phyloP scores from a whole-genome alignment of 2,329 filamentous ascomycete genomes.

The Sporothrix phasma region DNA sequence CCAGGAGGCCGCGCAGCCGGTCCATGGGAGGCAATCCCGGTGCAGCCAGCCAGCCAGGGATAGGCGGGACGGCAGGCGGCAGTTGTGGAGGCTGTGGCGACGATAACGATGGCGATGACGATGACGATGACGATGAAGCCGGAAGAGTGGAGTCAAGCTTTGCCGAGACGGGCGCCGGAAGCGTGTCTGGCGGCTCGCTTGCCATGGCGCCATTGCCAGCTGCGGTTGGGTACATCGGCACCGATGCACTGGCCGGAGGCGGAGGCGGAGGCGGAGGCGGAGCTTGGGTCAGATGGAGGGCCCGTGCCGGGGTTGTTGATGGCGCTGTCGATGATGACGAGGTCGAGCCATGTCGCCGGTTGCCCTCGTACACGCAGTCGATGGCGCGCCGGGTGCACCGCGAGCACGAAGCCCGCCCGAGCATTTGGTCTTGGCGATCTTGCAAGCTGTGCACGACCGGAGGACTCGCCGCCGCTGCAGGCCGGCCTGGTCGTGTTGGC shows the following conservation, averaged over 20 bases:
- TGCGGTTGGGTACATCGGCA: neutral
- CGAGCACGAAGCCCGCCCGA: conserved; percentile 24
- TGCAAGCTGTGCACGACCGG: conserved; percentile 49
- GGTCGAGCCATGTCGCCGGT: neutral
- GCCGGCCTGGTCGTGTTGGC: conserved; percentile 10
- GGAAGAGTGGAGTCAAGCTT: neutral
- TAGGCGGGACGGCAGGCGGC: too few species aligned
- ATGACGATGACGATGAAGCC: too few species aligned
- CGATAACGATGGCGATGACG: neutral
- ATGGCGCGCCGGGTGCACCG: conserved; percentile 6
- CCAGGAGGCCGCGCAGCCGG: conserved; percentile 13
- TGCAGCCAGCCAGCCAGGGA: conserved; percentile 6
- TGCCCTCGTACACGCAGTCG: conserved; percentile 10
- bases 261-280: neutral
- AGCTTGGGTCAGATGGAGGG: neutral
- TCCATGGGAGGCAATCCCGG: conserved; percentile 7
- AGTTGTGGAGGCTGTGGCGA: neutral
- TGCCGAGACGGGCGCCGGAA: neutral
- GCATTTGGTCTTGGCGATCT: conserved; percentile 44
- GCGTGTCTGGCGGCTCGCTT: neutral
- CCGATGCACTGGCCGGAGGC: neutral
- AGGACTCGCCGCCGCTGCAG: conserved; percentile 11
- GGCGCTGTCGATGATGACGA: neutral
- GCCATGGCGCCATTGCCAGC: neutral
- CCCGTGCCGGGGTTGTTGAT: neutral